Evolutionary conservation across 1,284 basidiomycete species (phyloP), one percentile per base, ranked within the genome.

Genomic region (Coniferiporia weirii): DNA sequence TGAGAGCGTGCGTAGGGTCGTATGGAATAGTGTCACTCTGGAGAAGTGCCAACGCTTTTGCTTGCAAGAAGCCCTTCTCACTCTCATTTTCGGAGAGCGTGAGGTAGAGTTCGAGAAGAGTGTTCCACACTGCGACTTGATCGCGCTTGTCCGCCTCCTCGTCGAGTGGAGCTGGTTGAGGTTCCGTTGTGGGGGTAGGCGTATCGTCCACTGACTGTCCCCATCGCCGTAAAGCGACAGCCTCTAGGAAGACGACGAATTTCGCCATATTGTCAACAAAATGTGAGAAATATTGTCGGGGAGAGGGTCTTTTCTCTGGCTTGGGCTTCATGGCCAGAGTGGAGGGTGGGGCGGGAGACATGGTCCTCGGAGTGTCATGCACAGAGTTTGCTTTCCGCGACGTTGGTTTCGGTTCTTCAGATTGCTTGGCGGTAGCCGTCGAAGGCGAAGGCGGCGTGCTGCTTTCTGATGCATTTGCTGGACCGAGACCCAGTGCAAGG

Each of bases 101-200:
- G 27, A 99, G 82, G 70, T 98, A 98, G 15, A 99, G 81, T 73
- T 99, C 96, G 55, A 99, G 76, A 1, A 99, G 76, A 1, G 96
- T 98, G 72, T 97, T 98, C 95, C 96, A 98, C 12, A 98, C 87
- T 0, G 93, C 89, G 10, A 82, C 79, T 69, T 96, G 93, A 68
- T 97, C 93, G 13, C 72, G 71, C 64, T 74, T 73, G 59, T 92
- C 89, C 0, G 73, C 71, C 35, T 80, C 79, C 27, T 81, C 81
- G 52, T 84, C 82, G 53, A 60, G 62, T 45, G 65, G 64, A 61
- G 67, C 72, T 55, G 60, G 57, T 40, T 68, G 67, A 7, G 67
- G 62, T 1, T 61, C 56, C 55, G 60, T 32, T 13, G 60, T 45
- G 12, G 61, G 38, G 13, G 40, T 46, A 15, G 27, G 12, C 10